These are phyloP conservation scores for Neocallimastix lanati DNA, from an alignment of 192 early-diverging fungal species.

Conservation along the genomic window DNA sequence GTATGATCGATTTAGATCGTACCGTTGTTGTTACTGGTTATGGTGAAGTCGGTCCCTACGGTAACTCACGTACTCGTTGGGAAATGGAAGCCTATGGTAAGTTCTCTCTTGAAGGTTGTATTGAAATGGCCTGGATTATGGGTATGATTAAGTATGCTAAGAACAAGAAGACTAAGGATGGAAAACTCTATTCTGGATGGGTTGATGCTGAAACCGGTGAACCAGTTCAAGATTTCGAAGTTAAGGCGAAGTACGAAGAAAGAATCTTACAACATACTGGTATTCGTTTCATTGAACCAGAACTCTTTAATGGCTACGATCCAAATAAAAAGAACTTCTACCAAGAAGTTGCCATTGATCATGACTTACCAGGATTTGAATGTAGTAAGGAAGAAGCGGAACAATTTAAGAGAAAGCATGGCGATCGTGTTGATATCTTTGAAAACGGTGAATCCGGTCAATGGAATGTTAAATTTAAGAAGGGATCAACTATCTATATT, in stretches of 20 bases:
- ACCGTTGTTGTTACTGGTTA: conserved; percentile 84
- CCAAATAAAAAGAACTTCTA: conserved; percentile 67
- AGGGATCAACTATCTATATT: conserved; percentile 72
- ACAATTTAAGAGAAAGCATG: conserved; percentile 65
- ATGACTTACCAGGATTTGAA: conserved; percentile 75
- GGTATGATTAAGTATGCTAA: conserved; percentile 68
- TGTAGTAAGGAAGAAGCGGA: conserved; percentile 69
- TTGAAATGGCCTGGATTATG: conserved; percentile 98
- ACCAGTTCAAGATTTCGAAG: conserved; percentile 66
- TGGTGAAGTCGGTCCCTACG: conserved; percentile 79
- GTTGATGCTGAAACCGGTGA: conserved; percentile 68
- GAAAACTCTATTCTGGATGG: conserved; percentile 68
- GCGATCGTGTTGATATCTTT: conserved; percentile 50
- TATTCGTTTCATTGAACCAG: conserved; percentile 77
- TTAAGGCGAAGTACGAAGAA: conserved; percentile 79
- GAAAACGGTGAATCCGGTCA: conserved; percentile 44
- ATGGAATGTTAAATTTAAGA: conserved; percentile 61
- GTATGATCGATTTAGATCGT: conserved; percentile 78
- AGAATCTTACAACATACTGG: conserved; percentile 78
- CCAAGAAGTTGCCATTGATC: conserved; percentile 74
- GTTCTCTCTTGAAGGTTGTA: conserved; percentile 76
- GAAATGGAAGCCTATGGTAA: conserved; percentile 83
- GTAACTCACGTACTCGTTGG: conserved; percentile 82
- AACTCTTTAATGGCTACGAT: conserved; percentile 68
- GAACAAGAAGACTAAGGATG: conserved; percentile 63